Base-by-base conservation (phyloP, 352 stramenopile species). In the Globisporangium alternatum region DNA sequence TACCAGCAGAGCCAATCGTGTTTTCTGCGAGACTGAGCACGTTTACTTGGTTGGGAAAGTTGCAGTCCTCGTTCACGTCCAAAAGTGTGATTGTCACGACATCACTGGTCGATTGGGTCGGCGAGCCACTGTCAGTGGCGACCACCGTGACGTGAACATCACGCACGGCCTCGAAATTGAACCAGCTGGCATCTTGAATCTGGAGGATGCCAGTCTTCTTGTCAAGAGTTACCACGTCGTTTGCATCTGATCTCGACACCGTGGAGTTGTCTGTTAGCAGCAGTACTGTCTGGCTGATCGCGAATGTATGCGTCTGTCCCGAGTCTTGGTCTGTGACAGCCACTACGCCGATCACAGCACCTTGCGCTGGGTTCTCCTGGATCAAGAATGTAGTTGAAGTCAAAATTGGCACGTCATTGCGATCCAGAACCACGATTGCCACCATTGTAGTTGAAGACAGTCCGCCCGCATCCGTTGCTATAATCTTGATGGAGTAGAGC, bases 31-130 rank as follows among this genome's bases (percentile, higher is more conserved):
- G 12, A 25, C 8, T 12, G 17, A 65, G n/a, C 3, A 3, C 22
- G 2, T 28, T 19, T 5, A 30, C 15, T 19, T 22, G 47, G 2
- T 28, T 12, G n/a, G 37, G 6, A 15, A 65, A 65, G 33, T 21
- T 58, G 35, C 59, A 65, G 9, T 8, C 31, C 22, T 65, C 59
- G 35, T 65, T 65, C 5, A 44, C 47, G 35, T 65, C 48, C 12
- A 43, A 9, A 3, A 65, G 1, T n/a, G 33, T 25, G 25, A 65
- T 58, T 9, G 25, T 52, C 10, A 65, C 13, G 2, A 56, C 49
- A 10, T 21, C 48, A 43, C 6, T 49, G 12, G n/a, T 22, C 25
- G 56, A 10, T 43, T 31, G 47, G n/a, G 44, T 22, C 22, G 48
- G 59, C 25, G 22, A 49, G 1, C 59, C 59, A 15, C 37, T 56